phyloP scores from a whole-genome alignment of 106 monocot species.

The Dendrobium huoshanense region DNA sequence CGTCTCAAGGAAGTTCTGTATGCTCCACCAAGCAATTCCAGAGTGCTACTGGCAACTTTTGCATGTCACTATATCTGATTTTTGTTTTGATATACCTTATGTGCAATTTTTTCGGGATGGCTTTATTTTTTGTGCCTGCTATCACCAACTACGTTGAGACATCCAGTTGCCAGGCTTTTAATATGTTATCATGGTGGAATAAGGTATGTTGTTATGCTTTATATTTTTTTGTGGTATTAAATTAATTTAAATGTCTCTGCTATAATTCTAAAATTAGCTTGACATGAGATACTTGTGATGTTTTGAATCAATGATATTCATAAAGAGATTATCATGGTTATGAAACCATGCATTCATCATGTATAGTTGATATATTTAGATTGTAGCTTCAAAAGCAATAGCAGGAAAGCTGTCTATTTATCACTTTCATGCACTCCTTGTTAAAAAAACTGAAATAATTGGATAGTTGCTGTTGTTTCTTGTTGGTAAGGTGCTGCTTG shows the following conservation, averaged over 20 bases:
- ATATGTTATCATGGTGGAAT: conserved; percentile 55
- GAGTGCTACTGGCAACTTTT: conserved; percentile 27
- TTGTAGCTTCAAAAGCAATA: neutral
- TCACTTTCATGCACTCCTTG: neutral
- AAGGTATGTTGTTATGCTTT: conserved; percentile 31
- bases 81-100: conserved; percentile 44
- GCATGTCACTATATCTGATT: conserved; percentile 55
- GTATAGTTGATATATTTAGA: neutral
- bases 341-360: neutral
- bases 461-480: neutral
- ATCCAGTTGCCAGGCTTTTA: conserved; percentile 47
- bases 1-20: conserved; percentile 29
- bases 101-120: conserved; percentile 39
- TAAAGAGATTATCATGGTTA: neutral
- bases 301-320: neutral
- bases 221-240: neutral
- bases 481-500: neutral
- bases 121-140: conserved; percentile 59
- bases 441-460: neutral
- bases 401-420: neutral
- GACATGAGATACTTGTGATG: neutral
- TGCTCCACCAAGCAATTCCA: conserved; percentile 28
- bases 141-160: conserved; percentile 51
- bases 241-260: neutral
- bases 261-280: neutral